Evolutionary conservation across 441 rosid species (phyloP), one percentile per base, ranked within the genome.

Genomic region (Flueggea neowawraea): DNA sequence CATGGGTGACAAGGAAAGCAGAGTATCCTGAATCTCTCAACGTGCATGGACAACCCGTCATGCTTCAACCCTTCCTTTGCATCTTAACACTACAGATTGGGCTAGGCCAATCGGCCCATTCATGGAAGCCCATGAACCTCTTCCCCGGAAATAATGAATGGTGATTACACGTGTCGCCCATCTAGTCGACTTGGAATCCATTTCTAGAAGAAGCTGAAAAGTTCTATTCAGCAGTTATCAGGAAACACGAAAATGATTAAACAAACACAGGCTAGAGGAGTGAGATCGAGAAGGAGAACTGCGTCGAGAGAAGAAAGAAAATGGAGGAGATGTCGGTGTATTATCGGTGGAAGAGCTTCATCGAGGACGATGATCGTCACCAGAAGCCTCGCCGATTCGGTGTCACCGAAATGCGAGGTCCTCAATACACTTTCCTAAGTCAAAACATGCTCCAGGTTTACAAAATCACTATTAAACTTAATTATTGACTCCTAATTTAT

Each of bases 351-450:
- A 89, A 87, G 77, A 84, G 64, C 68, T 88, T 90, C 81, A 82
- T 81, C 31, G 93, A 82, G 61, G 84, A 88, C 63, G 86, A 87
- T 59, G 96, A 94, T 73, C 87, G 98, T 9, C 95, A 90, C 3
- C 95, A 94, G 74, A 94, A 94, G 73, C 97, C 97, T 39, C 96
- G 95, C 52, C 80, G 87, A 57, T 78, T 67, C 68, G 98, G 97
- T 41, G 89, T 94, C 15, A 87, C 97, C 22, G 98, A 94, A 80
- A 86, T 94, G 78, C 78, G 93, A 16, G 89, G 88, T 50, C 97
- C 98, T 52, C 87, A 85, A 51, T 82, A 85, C 75, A 76, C 69
- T 57, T 65, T 87, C 69, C 75, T 83, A 53, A 80, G 74, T 78
- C 91, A 81, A 11, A 83, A 79, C 72, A 73, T 81, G 60, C 87